Evolutionary conservation across 1,284 basidiomycete genomes (phyloP), one percentile per base, ranked within the genome.

Genomic region (Ceratobasidium sp.): DNA sequence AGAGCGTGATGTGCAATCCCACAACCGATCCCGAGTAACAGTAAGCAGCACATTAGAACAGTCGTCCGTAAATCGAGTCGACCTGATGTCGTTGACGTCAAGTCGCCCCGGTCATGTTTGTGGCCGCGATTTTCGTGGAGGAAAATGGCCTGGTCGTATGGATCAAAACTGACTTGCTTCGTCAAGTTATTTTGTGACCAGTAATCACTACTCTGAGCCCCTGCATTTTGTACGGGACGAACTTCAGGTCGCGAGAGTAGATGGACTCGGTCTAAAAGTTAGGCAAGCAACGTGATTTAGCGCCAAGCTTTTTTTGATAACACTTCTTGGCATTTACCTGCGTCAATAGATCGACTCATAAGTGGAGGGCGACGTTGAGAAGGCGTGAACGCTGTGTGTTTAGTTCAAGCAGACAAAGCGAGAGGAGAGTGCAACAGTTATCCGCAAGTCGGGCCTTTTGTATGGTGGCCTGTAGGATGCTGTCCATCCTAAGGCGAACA

Each of bases 21-120:
- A 40, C 73, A 75, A 20, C 61, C 73, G 38, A 75, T 20, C 10
- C 73, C 73, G n/a, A 75, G 5, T n/a, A 75, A 20, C 9, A 65
- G 33, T 15, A 75, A 38, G 40, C 73, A 65, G 15, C 46, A 65
- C 73, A 75, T 75, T 0, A 75, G 62, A 15, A 54, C 48, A 26
- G 73, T 65, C 10, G 73, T 75, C 61, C 73, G 64, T n/a, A 75
- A 7, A 28, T 75, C 73, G 12, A 75, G 50, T 54, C 73, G 59
- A 65, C 44, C 26, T 15, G 62, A 52, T 23, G 46, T 33, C 17
- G 42, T 54, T 15, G 46, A 33, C 56, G 33, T 42, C 23, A n/a
- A 9, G 7, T 17, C 7, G 40, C 23, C 17, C 23, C n/a, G 40
- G 61, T 42, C 40, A 20, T 15, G 61, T 7, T 6, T n/a, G 6